A percentile compares a stretch with the other conserved stretches of the same genome.
Evolutionary conservation across 2,329 filamentous ascomycete genomes (phyloP).

Genomic region (Xylaria multiplex): DNA sequence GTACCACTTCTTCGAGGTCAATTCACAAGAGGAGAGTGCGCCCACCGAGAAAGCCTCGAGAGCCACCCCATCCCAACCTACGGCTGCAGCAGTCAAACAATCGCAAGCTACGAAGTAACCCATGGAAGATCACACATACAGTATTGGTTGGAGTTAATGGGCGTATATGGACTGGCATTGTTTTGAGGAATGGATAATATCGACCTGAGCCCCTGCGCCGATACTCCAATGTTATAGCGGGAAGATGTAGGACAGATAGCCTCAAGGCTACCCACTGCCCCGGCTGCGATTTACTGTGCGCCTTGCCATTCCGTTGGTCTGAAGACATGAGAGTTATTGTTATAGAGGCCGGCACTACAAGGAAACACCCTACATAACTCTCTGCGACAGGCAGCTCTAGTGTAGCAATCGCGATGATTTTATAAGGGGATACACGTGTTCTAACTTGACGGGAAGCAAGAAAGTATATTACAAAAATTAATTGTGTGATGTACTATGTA

Average conservation of each 20-base stretch:
- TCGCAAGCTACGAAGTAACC: constrained; percentile 37
- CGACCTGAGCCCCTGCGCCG: constrained; percentile 1
- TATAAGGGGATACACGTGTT: background rate
- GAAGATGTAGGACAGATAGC: background rate
- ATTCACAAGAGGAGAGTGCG: constrained; percentile 63
- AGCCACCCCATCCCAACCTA: constrained; percentile 44
- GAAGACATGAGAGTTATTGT: background rate
- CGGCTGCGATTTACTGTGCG: background rate
- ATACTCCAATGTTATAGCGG: background rate
- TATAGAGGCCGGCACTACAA: background rate
- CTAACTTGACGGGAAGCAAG: background rate
- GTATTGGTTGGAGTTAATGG: constrained; percentile 24
- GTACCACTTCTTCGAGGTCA: constrained; percentile 97
- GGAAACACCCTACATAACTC: background rate
- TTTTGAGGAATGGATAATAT: constrained; percentile 5
- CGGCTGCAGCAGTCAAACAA: constrained; percentile 43
- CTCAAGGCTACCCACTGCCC: background rate
- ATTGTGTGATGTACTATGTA: background rate
- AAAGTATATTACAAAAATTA: background rate
- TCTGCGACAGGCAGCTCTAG: constrained; percentile 1
- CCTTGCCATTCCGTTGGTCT: background rate
- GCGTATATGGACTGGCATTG: constrained; percentile 24
- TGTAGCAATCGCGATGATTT: constrained; percentile 16
- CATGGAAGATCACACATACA: background rate
- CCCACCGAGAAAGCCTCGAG: constrained; percentile 45